Percentiles rank a stretch among this genome's conserved stretches.
Evolutionary conservation across 2,329 filamentous ascomycete genomes (phyloP).

Genomic region (Thermothelomyces thermophilus): DNA sequence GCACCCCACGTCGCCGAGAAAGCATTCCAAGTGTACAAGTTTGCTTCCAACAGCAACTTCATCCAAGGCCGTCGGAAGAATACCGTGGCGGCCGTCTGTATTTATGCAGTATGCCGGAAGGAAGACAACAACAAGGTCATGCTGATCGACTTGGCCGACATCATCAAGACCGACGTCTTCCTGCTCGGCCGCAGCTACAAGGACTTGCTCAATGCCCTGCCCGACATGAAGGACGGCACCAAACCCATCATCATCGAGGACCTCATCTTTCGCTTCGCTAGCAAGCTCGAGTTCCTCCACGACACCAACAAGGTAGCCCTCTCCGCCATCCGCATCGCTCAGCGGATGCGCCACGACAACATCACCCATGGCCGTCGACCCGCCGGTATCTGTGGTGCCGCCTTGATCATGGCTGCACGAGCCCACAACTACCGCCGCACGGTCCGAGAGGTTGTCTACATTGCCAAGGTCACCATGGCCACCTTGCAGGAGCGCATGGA

Average conservation of each 20-base stretch:
- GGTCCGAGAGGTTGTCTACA: slow-evolving; percentile 91
- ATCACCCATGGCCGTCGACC: slow-evolving; percentile 92
- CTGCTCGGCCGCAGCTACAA: slow-evolving; percentile 87
- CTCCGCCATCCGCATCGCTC: slow-evolving; percentile 80
- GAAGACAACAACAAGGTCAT: slow-evolving; percentile 76
- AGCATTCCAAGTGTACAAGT: slow-evolving; percentile 67
- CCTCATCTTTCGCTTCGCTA: slow-evolving; percentile 84
- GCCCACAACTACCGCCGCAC: slow-evolving; percentile 98
- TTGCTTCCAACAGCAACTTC: slow-evolving; percentile 68
- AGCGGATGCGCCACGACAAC: slow-evolving; percentile 95
- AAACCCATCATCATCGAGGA: slow-evolving; percentile 77
- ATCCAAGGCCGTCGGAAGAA: slow-evolving; percentile 79
- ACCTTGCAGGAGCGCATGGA: slow-evolving; percentile 87
- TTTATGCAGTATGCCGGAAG: slow-evolving; percentile 82
- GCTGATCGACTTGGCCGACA: slow-evolving; percentile 91
- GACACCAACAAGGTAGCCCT: slow-evolving; percentile 77
- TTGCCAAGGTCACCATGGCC: slow-evolving; percentile 91
- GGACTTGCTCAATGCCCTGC: slow-evolving; percentile 63
- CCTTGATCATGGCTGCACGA: slow-evolving; percentile 85
- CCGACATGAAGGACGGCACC: slow-evolving; percentile 46
- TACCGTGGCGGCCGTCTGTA: slow-evolving; percentile 80
- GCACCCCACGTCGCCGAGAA: slow-evolving; percentile 57
- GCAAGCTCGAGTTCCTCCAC: slow-evolving; percentile 82
- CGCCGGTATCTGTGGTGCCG: slow-evolving; percentile 89
- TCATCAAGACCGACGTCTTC: slow-evolving; percentile 80